Conservation (phyloP, 805 yeast species). For the Teunomyces panamensis region DNA sequence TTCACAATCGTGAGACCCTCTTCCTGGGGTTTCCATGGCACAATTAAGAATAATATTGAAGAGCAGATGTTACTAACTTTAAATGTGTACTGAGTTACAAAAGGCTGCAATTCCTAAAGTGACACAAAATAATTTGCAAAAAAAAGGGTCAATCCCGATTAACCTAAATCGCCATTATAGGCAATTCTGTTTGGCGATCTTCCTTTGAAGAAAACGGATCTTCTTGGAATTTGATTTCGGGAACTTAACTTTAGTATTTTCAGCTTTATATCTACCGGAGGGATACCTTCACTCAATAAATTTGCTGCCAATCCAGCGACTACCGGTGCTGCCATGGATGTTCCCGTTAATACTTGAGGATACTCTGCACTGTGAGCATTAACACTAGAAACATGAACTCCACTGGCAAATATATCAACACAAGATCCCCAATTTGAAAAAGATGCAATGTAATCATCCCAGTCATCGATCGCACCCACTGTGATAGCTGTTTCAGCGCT, state of each 20-base stretch:
- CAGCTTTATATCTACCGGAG: conserved; percentile 38
- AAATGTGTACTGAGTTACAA: not conserved
- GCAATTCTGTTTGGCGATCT: conserved; percentile 62
- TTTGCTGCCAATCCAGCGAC: conserved; percentile 66
- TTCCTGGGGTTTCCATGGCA: too few species aligned
- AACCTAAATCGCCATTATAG: conserved; percentile 20
- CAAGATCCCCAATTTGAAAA: conserved; percentile 95
- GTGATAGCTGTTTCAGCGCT: conserved; percentile 69
- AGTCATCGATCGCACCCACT: conserved; percentile 86
- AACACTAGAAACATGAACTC: conserved; percentile 63
- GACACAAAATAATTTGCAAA: not conserved
- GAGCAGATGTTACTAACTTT: too few species aligned
- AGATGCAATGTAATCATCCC: conserved; percentile 62
- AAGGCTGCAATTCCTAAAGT: not conserved
- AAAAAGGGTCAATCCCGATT: not conserved
- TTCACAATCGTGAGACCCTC: too few species aligned
- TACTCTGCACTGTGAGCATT: conserved; percentile 26
- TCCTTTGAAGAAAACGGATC: conserved; percentile 44
- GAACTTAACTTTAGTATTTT: conserved; percentile 47
- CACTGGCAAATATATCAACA: conserved; percentile 83
- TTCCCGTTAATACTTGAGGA: conserved; percentile 55
- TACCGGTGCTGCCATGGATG: conserved; percentile 79
- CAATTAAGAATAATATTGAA: too few species aligned
- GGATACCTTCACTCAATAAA: conserved; percentile 50
- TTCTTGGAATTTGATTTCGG: conserved; percentile 44